Conservation (phyloP, 2,329 filamentous ascomycete species). For the Fusarium citri region DNA sequence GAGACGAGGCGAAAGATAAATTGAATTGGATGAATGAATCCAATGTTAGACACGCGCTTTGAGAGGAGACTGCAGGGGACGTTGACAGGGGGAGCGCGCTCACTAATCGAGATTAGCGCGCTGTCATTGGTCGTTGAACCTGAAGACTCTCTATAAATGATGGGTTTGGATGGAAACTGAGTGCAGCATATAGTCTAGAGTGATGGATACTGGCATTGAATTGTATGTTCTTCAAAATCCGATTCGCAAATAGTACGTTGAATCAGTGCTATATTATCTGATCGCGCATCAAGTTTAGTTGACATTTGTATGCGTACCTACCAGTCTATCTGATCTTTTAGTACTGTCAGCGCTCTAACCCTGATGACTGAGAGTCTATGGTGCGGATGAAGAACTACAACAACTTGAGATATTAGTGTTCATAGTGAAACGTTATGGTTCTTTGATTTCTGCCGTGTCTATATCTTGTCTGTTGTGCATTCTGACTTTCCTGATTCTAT, state of each 20-base stretch:
- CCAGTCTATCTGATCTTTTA: neutral
- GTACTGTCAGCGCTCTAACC: neutral
- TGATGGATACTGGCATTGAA: neutral
- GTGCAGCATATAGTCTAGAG: neutral
- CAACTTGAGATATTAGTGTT: neutral
- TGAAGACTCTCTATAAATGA: constrained; percentile 1
- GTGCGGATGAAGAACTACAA: neutral
- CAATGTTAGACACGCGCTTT: constrained; percentile 37
- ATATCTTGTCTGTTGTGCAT: neutral
- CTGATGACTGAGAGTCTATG: neutral
- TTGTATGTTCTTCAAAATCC: neutral
- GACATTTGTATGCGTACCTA: neutral
- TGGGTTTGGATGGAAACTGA: neutral
- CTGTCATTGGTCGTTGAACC: constrained; percentile 8
- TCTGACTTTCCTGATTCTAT: neutral
- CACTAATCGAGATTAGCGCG: constrained; percentile 31
- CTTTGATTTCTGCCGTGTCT: neutral
- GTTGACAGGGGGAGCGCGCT: constrained; percentile 38
- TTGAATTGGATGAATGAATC: constrained; percentile 30
- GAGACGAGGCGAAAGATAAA: constrained; percentile 25
- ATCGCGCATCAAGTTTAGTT: neutral
- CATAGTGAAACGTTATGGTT: neutral
- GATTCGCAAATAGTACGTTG: neutral
- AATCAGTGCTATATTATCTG: neutral
- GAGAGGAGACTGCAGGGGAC: constrained; percentile 38